Conservation (phyloP, 2,329 filamentous ascomycete species). For the Trichoderma sp. region DNA sequence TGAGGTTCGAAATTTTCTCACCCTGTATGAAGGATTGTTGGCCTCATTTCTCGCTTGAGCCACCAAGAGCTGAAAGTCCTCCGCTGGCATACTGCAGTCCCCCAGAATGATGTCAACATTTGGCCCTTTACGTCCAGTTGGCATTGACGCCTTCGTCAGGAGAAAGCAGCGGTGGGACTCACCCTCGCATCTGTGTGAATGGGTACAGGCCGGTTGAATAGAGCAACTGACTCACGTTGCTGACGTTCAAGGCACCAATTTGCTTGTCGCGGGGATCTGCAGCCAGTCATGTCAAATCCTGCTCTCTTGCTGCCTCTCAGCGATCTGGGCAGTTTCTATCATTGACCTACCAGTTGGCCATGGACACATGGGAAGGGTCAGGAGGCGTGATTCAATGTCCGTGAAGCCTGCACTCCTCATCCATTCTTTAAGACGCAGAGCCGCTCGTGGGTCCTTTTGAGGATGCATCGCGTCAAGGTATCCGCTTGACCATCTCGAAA, state of each 20-base stretch:
- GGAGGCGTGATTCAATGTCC: slow-evolving; percentile 63
- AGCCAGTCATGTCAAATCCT: background rate
- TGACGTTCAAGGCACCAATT: slow-evolving; percentile 53
- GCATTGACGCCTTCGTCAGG: background rate
- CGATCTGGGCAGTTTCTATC: background rate
- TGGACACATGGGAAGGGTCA: slow-evolving; percentile 65
- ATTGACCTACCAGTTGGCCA: slow-evolving; percentile 61
- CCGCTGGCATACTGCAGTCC: slow-evolving; percentile 49
- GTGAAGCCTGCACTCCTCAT: slow-evolving; percentile 63
- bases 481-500: slow-evolving; percentile 64
- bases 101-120: background rate
- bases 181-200: slow-evolving; percentile 51
- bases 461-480: slow-evolving; percentile 62
- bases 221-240: slow-evolving; percentile 54
- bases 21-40: slow-evolving; percentile 54
- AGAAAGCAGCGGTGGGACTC: slow-evolving; percentile 24
- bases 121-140: background rate
- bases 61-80: slow-evolving; percentile 57
- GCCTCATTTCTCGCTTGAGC: slow-evolving; percentile 55
- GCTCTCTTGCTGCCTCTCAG: no score
- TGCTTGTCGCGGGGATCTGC: slow-evolving; percentile 49
- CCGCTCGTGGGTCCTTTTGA: slow-evolving; percentile 64
- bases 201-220: slow-evolving; percentile 56
- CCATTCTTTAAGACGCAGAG: slow-evolving; percentile 56
- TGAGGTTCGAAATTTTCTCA: slow-evolving; percentile 28